Evolutionary conservation across 2,329 filamentous ascomycete species (phyloP), one percentile per base, ranked within the genome.

Genomic region (Lizonia empirigonia): DNA sequence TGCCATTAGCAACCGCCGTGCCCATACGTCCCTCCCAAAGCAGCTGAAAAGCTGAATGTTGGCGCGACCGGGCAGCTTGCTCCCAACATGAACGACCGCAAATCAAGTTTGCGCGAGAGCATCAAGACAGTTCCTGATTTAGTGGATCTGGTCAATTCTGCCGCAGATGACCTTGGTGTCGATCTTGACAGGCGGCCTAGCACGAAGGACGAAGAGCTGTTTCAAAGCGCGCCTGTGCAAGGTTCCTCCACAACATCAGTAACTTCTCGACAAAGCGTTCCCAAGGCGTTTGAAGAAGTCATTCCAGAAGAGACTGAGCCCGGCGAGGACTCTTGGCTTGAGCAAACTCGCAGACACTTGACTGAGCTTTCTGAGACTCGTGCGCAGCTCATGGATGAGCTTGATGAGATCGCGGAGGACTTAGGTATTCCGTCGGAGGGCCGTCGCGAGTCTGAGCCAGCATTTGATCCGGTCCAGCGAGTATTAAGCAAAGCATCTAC

Each of bases 51-150:
- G 40, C 53, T 69, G 13, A 69, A 66, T 24, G 63, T 65, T 9
- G 62, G 61, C 42, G 50, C 50, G 12, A 20, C 62, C n/a, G 61
- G 60, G 5, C 63, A 64, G 40, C 32, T 67, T 13, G 55, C 52
- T 8, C 64, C 66, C 1, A 72, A 65, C 37, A 39, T 74, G 8
- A 74, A 75, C 36, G 68, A 74, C 36, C 39, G 60, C 36, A 56
- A 30, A 22, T 44, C 56, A 10, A 50, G 38, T 12, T 35, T 72
- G 20, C 48, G 47, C 26, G 51, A 62, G 12, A 55, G 54, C 20
- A 61, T 69, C 23, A 69, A 61, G 22, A 70, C 71, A 9, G 47
- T 73, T 4, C 61, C 68, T 6, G 68, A 75, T 12, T 53, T 76
- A 2, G 54, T 76, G 5, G 59, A 70, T 15, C 44, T 75, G 27